A percentile compares a stretch with the other conserved stretches of the same genome.
Conservation (phyloP, 139 green algal genomes). For the Edaphochlamys debaryana region DNA sequence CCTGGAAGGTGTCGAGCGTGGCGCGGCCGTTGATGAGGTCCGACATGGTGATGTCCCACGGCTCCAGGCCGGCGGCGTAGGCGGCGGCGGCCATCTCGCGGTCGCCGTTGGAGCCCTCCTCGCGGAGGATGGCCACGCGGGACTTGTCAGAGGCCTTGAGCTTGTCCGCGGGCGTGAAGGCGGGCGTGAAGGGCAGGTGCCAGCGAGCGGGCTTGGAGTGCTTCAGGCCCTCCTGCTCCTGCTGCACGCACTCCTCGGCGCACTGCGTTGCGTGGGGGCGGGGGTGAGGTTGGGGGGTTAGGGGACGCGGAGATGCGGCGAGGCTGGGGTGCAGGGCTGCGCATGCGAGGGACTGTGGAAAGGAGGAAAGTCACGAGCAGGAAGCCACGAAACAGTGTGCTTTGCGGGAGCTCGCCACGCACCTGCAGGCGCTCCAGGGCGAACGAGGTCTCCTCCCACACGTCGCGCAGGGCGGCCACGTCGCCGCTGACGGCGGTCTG, state of each 20-base stretch:
- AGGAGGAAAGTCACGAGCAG: no score
- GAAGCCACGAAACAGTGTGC: no score
- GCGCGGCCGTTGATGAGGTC: conserved; percentile 88
- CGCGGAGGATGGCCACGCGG: conserved; percentile 91
- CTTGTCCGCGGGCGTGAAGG: conserved; percentile 75
- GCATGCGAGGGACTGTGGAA: no score
- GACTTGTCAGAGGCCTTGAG: conserved; percentile 73
- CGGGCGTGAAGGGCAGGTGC: conserved; percentile 84
- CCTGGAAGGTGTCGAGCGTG: conserved; percentile 84
- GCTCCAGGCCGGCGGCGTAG: conserved; percentile 88
- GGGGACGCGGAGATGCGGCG: no score
- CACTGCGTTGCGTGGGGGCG: no score
- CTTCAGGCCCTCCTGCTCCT: conserved; percentile 73
- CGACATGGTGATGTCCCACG: conserved; percentile 98
- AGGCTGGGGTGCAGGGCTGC: no score
- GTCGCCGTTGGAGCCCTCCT: conserved; percentile 98
- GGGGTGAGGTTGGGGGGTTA: no score
- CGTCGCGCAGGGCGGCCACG: conserved; percentile 77
- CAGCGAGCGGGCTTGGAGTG: conserved; percentile 76
- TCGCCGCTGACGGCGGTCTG: conserved; percentile 48
- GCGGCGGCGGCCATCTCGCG: conserved; percentile 96
- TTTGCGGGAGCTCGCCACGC: no score
- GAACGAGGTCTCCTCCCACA: conserved; percentile 97
- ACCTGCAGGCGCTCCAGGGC: conserved; percentile 90
- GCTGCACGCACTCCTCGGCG: conserved; percentile 82